A percentile compares a stretch with the other conserved stretches of the same genome.
Evolutionary conservation across 495 filamentous ascomycete species (phyloP).

Genomic region (Penicillium dipodomyicola): DNA sequence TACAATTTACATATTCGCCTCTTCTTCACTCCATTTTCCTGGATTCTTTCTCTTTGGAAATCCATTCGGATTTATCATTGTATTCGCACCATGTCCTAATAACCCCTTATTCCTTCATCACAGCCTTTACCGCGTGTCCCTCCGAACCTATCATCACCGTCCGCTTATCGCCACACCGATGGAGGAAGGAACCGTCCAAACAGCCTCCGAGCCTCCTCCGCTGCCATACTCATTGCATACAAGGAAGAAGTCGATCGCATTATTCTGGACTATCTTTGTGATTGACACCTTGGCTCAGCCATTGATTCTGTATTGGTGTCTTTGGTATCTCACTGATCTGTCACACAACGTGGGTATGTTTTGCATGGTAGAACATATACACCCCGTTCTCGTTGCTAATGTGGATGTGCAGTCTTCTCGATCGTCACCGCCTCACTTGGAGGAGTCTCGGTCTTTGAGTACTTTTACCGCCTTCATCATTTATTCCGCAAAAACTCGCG

Average conservation of each 20-base stretch:
- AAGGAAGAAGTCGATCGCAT: slow-evolving; percentile 53
- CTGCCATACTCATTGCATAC: slow-evolving; percentile 56
- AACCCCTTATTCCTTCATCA: neutral
- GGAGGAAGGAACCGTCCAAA: slow-evolving; percentile 34
- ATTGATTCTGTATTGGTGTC: slow-evolving; percentile 54
- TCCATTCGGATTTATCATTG: neutral
- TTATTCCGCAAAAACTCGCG: slow-evolving; percentile 47
- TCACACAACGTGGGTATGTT: slow-evolving; percentile 54
- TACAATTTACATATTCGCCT: neutral
- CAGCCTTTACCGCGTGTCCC: neutral
- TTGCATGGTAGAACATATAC: neutral
- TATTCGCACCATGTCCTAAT: slow-evolving; percentile 19
- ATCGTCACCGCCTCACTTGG: slow-evolving; percentile 58
- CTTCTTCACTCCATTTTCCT: slow-evolving; percentile 2
- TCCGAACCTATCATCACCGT: neutral
- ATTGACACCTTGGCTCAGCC: slow-evolving; percentile 55
- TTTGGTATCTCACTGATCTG: slow-evolving; percentile 55
- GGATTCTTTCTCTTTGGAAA: neutral
- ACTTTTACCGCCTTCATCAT: slow-evolving; percentile 46
- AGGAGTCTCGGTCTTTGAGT: slow-evolving; percentile 61
- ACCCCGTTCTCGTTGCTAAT: slow-evolving; percentile 9
- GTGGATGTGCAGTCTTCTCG: slow-evolving; percentile 46
- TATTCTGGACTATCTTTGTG: slow-evolving; percentile 59
- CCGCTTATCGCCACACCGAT: slow-evolving; percentile 30
- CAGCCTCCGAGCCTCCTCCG: slow-evolving; percentile 44